These are phyloP conservation scores for Echinochloa phyllopogon DNA, from an alignment of 176 grass and related monocot genomes.

Conservation along the genomic window DNA sequence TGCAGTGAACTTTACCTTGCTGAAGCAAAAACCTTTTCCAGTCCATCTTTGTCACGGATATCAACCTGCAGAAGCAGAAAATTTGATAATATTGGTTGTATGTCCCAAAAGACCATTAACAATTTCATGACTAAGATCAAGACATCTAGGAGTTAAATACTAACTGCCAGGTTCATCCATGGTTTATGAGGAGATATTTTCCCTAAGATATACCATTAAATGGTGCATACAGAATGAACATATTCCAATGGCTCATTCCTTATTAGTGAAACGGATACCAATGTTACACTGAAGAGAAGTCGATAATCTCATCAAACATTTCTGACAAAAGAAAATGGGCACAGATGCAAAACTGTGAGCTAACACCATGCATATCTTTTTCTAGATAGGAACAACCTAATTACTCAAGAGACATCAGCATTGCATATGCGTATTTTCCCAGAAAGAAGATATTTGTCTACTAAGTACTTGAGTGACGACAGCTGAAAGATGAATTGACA, in stretches of 20 bases:
- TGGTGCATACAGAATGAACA: neutral
- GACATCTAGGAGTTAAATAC: neutral
- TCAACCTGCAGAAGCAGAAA: constrained; percentile 74
- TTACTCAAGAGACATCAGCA: neutral
- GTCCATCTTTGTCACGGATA: constrained; percentile 73
- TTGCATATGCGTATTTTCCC: neutral
- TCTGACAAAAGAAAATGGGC: neutral
- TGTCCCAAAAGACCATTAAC: neutral
- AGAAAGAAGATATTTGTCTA: neutral
- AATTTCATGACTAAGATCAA: constrained; percentile 26
- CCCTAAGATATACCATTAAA: neutral
- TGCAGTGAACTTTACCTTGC: constrained; percentile 59
- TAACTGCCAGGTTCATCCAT: neutral
- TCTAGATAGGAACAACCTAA: neutral
- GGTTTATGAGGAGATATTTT: neutral
- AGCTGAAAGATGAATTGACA: neutral
- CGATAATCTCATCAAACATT: constrained; percentile 19
- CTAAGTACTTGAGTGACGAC: neutral
- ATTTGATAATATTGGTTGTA: constrained; percentile 1
- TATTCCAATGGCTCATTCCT: neutral
- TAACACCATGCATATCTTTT: neutral
- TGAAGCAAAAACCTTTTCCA: constrained; percentile 78
- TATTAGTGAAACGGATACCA: neutral
- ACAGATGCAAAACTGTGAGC: neutral
- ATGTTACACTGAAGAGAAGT: neutral